Evolutionary conservation across 1,284 basidiomycete genomes (phyloP), one percentile per base, ranked within the genome.

Genomic region (Exobasidium cylindrosporum): DNA sequence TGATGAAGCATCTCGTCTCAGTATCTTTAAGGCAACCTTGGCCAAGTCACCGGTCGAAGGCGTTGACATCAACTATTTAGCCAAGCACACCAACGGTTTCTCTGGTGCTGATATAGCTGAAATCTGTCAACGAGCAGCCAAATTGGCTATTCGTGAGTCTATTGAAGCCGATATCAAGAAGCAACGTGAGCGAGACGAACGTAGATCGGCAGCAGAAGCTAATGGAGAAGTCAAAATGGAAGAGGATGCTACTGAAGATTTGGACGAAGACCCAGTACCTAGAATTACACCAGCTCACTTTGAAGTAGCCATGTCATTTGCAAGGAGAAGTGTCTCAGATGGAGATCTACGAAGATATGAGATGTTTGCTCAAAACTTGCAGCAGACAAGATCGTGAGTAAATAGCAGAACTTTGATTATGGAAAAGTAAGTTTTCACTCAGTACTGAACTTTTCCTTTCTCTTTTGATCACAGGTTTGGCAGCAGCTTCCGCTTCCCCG

Each of bases 91-190:
- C 10, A 92, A 97, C 77, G 95, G 96, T 17, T 99, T 91, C 87
- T 97, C 95, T 77, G 96, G 96, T 88, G 96, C 96, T 63, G 96
- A 99, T 86, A 83, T 98, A 70, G 96, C 95, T 13, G 96, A 98
- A 82, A 96, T 98, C 77, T 98, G 95, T 80, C 94, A 98, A 82
- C 88, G 96, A 65, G 90, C 95, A 10, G 95, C 93, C 65, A 99
- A 99, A 84, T 85, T 97, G 54, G 92, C 92, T 1, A 96, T 99
- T 79, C 87, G 96, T 47, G 91, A 90, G 80, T 90, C 88, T 67
- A 99, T 99, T 76, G 94, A 97, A 78, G 83, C 90, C 4, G 96
- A 98, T 81, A 90, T 98, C 78, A 85, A 88, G 70, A 83, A 81
- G 65, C 86, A 88, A 55, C 84, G 90, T 57, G 96, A 93, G 81